A percentile compares a stretch with the other conserved stretches of the same genome.
Evolutionary conservation across 345 rosid genomes (phyloP).

Genomic region (Arabis hirsuta): DNA sequence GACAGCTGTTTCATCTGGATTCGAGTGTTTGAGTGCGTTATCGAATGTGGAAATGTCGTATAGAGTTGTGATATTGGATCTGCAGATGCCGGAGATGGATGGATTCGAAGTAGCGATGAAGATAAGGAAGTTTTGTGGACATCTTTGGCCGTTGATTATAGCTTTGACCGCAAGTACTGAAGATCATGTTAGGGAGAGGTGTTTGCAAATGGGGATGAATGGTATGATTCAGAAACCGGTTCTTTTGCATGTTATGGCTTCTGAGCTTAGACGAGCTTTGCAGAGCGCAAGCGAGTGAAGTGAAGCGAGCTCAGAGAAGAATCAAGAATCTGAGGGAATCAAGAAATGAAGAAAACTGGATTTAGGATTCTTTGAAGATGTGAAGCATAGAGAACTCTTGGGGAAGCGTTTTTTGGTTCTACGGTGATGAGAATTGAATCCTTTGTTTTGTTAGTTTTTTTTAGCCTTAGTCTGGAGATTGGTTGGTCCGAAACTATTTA

Average conservation of each 20-base stretch:
- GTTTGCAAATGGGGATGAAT: slow-evolving; percentile 83
- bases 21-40: slow-evolving; percentile 77
- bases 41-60: slow-evolving; percentile 60
- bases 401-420: slow-evolving; percentile 6
- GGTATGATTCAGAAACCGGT: slow-evolving; percentile 91
- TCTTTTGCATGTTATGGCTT: slow-evolving; percentile 74
- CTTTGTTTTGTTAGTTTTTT: neutral
- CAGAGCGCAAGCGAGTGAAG: slow-evolving; percentile 64
- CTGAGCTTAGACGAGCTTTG: slow-evolving; percentile 75
- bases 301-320: slow-evolving; percentile 8
- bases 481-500: slow-evolving; percentile 27
- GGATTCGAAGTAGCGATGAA: slow-evolving; percentile 90
- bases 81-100: slow-evolving; percentile 93
- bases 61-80: slow-evolving; percentile 72
- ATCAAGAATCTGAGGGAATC: slow-evolving; percentile 10
- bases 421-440: slow-evolving; percentile 23
- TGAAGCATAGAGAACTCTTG: slow-evolving; percentile 27
- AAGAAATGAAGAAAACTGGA: slow-evolving; percentile 12
- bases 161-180: slow-evolving; percentile 91
- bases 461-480: slow-evolving; percentile 32
- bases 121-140: slow-evolving; percentile 79
- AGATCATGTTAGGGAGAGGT: slow-evolving; percentile 72
- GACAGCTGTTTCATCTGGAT: slow-evolving; percentile 83
- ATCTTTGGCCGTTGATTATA: slow-evolving; percentile 78
- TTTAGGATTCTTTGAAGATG: slow-evolving; percentile 16